These are phyloP conservation scores for Microbotryomycetes sp. DNA, from an alignment of 1,284 basidiomycete species.

Conservation along the genomic window DNA sequence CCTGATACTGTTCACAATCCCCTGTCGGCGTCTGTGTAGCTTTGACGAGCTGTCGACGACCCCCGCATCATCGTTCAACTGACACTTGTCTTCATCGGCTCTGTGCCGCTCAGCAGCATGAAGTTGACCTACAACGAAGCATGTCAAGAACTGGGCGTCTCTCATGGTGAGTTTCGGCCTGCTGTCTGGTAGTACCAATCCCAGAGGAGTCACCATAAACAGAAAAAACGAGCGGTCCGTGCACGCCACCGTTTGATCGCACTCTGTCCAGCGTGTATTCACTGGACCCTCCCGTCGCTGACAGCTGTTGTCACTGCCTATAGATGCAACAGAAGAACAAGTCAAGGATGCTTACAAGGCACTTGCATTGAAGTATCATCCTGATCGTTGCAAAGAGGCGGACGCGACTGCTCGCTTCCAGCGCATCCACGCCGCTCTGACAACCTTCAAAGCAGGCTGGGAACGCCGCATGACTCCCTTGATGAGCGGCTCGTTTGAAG, in stretches of 20 bases:
- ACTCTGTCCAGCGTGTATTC: not conserved
- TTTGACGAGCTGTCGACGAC: no score
- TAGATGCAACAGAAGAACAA: slow-evolving; percentile 53
- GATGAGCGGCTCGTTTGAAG: no score
- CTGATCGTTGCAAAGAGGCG: slow-evolving; percentile 63
- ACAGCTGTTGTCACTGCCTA: not conserved
- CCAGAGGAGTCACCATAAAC: no score
- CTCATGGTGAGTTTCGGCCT: not conserved
- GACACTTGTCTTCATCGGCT: no score
- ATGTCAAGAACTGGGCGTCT: not conserved
- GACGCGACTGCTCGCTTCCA: slow-evolving; percentile 63
- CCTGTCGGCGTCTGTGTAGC: no score
- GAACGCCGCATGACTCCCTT: slow-evolving; percentile 50
- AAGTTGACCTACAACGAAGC: not conserved
- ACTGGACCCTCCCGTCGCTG: not conserved
- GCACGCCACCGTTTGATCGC: no score
- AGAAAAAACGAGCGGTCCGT: no score
- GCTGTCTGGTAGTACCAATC: no score
- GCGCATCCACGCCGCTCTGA: slow-evolving; percentile 51
- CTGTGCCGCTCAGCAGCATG: no score
- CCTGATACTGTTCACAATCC: no score
- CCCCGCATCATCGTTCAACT: no score
- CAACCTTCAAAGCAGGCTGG: slow-evolving; percentile 54
- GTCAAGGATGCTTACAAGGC: slow-evolving; percentile 63
- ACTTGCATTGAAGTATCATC: slow-evolving; percentile 62